Percentiles rank a stretch among this genome's conserved stretches.
Conservation (phyloP, 305 asterid species). For the Fraxinus latifolia region DNA sequence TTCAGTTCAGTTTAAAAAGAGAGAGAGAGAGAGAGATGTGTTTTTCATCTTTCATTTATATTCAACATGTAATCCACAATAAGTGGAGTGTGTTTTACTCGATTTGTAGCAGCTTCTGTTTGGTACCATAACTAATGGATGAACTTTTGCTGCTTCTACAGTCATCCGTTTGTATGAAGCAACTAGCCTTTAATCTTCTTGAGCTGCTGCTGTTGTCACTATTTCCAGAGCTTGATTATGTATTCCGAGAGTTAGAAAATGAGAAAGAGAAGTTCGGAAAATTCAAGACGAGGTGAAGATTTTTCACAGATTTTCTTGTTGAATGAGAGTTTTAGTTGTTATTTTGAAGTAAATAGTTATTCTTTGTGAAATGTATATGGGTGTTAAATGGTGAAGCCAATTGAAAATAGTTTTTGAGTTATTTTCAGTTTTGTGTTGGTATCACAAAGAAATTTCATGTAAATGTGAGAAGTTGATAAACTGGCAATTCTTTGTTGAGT, state of each 20-base stretch:
- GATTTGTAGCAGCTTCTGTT: neutral
- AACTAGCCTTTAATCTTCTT: constrained; percentile 67
- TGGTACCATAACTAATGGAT: constrained; percentile 18
- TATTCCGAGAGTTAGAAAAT: constrained; percentile 57
- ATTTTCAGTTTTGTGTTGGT: neutral
- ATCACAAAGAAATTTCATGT: neutral
- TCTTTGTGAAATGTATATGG: neutral
- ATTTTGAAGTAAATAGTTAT: neutral
- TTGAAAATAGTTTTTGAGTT: neutral
- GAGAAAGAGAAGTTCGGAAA: constrained; percentile 70
- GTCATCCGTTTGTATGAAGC: constrained; percentile 89
- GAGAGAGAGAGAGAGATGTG: neutral
- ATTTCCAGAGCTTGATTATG: constrained; percentile 74
- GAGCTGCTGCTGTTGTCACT: constrained; percentile 74
- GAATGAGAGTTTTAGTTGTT: neutral
- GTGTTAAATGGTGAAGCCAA: neutral
- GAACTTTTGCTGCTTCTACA: constrained; percentile 35
- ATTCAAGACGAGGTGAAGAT: constrained; percentile 23
- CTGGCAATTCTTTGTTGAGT: neutral
- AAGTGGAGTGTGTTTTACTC: neutral
- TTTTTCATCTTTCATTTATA: neutral
- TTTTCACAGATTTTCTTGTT: neutral
- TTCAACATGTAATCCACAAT: neutral
- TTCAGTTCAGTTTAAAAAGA: neutral
- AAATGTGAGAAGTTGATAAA: neutral